These are phyloP conservation scores for Albophoma yamanashiensis DNA, from an alignment of 2,329 filamentous ascomycete species.

Conservation along the genomic window DNA sequence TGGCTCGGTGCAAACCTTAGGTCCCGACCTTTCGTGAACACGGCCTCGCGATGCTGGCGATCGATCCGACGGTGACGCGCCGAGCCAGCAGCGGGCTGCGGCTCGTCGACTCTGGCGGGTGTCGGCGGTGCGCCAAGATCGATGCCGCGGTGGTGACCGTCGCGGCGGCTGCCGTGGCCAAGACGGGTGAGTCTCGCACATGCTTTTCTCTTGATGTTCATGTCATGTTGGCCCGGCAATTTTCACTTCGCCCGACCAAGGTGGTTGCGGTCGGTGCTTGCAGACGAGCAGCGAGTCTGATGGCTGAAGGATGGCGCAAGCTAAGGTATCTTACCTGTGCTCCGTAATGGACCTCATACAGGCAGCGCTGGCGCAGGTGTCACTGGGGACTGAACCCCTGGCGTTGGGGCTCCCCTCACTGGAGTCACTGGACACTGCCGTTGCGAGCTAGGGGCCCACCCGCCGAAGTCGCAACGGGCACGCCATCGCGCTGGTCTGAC, in stretches of 20 bases:
- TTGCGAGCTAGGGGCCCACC: not conserved
- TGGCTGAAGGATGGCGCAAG: too few species aligned
- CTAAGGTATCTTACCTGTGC: too few species aligned
- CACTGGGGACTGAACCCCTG: too few species aligned
- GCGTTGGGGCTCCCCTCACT: not conserved
- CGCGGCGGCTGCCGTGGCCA: not conserved
- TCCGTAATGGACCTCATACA: too few species aligned
- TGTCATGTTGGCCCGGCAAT: not conserved
- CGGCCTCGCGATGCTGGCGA: not conserved
- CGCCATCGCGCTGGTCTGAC: conserved; percentile 1
- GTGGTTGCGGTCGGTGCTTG: not conserved
- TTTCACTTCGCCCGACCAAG: not conserved
- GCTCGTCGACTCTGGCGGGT: not conserved
- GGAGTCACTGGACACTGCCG: not conserved
- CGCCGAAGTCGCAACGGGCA: conserved; percentile 2
- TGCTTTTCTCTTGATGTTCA: not conserved
- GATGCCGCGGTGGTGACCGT: not conserved
- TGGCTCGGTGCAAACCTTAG: not conserved
- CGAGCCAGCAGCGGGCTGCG: not conserved
- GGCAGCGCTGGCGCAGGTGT: too few species aligned
- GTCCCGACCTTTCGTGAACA: not conserved
- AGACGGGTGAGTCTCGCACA: not conserved
- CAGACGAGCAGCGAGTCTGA: not conserved
- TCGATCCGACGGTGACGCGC: not conserved
- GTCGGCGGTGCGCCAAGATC: conserved; percentile 4